Evolutionary conservation across 768 basidiomycete species (phyloP), one percentile per base, ranked within the genome.

Genomic region (Scleroderma bovista): DNA sequence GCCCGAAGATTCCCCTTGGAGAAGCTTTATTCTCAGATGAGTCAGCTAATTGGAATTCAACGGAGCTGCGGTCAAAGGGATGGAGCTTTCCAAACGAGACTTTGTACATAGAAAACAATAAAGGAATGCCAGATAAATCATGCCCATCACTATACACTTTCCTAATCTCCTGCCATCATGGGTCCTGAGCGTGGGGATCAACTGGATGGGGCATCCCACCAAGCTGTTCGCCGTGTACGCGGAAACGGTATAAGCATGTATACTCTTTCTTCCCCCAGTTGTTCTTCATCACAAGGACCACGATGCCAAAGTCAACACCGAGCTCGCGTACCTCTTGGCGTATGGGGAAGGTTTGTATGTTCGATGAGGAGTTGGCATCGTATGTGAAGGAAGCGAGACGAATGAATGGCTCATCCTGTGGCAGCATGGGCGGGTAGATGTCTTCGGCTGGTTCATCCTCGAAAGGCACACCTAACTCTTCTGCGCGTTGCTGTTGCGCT

Each of bases 171-270:
- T 32, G n/a, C 24, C n/a, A 29, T 26, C 31, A 33, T 62, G 50
- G 60, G 6, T 57, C 57, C 38, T 59, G 61, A 34, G 68, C 54
- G 45, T 62, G 64, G 11, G 31, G 31, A 12, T 16, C 44, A 33
- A 44, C 26, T 5, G 74, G 72, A 34, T 65, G 55, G 6, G 74
- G 72, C 17, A 63, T 57, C 46, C 71, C 76, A 11, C 67, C 75
- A 46, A 81, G 59, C 48, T 64, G 72, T 56, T 78, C 70, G 15
- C 89, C 89, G 59, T 91, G 88, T 26, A 89, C 86, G 38, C 89
- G 78, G 69, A 92, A 72, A 39, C 89, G 81, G 67, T 93, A 98
- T 34, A 98, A 67, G 67, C 95, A 98, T 0, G 94, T 96, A 63
- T 78, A 90, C 50, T 86, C 82, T 6, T 76, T 74, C 66, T 75